A percentile compares a stretch with the other conserved stretches of the same genome.
Conservation (phyloP, 2,329 filamentous ascomycete genomes). For the Colletotrichum lentis region DNA sequence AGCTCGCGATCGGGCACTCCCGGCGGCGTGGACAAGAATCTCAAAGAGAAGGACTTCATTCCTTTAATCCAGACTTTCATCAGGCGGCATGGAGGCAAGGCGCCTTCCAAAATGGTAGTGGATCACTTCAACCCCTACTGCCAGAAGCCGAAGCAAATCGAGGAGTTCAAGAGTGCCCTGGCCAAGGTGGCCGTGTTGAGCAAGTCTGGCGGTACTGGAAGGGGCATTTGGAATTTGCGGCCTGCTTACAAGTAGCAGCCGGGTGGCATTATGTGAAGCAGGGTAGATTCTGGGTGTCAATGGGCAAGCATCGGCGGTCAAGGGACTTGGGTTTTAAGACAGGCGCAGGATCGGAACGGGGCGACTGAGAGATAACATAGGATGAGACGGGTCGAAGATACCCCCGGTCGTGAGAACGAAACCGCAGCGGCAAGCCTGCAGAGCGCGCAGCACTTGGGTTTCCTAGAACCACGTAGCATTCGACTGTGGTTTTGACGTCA, state of each 20-base stretch:
- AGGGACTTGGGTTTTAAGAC: background rate
- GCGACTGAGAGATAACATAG: too few species aligned
- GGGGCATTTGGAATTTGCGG: slow-evolving; percentile 63
- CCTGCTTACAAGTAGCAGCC: slow-evolving; percentile 14
- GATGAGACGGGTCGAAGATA: too few species aligned
- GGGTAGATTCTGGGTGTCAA: background rate
- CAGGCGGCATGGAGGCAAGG: slow-evolving; percentile 76
- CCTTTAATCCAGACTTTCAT: slow-evolving; percentile 82
- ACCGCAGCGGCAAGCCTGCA: too few species aligned
- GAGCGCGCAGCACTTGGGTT: too few species aligned
- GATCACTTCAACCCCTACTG: slow-evolving; percentile 90
- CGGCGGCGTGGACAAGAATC: slow-evolving; percentile 46
- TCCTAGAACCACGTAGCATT: background rate
- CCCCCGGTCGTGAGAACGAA: too few species aligned
- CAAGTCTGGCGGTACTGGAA: slow-evolving; percentile 60
- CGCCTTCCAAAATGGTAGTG: slow-evolving; percentile 84
- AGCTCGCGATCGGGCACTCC: slow-evolving; percentile 59
- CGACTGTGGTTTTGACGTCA: background rate
- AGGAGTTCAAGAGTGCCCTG: slow-evolving; percentile 84
- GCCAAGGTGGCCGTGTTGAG: slow-evolving; percentile 78
- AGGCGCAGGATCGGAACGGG: background rate
- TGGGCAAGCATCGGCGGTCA: background rate
- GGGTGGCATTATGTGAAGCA: background rate
- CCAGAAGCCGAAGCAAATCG: slow-evolving; percentile 70
- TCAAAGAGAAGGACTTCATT: slow-evolving; percentile 70